These are phyloP conservation scores for Saccharomyces hybrid DNA, from an alignment of 1,139 yeast species.

Conservation along the genomic window DNA sequence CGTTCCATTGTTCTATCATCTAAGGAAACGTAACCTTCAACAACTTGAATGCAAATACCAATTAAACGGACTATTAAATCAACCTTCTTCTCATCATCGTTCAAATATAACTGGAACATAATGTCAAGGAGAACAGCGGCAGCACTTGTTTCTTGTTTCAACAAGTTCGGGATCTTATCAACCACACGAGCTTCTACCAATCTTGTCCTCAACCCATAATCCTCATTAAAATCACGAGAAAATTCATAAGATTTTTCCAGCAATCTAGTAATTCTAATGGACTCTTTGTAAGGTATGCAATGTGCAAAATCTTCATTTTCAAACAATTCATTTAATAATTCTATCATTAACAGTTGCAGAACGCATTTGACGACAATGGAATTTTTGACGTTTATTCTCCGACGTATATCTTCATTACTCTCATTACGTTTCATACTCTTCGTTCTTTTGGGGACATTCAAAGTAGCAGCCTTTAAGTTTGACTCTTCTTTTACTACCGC, in stretches of 20 bases:
- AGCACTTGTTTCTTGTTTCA: constrained; percentile 86
- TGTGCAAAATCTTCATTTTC: constrained; percentile 60
- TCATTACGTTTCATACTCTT: constrained; percentile 17
- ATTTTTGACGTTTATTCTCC: constrained; percentile 49
- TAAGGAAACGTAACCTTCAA: constrained; percentile 60
- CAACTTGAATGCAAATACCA: constrained; percentile 64
- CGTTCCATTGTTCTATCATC: constrained; percentile 74
- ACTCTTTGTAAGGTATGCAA: constrained; percentile 56
- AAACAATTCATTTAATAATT: constrained; percentile 72
- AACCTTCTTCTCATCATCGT: constrained; percentile 37
- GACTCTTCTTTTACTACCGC: not conserved
- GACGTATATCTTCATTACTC: constrained; percentile 30
- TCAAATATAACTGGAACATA: constrained; percentile 73
- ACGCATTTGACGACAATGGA: constrained; percentile 89
- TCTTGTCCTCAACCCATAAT: constrained; percentile 76
- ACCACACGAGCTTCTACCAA: constrained; percentile 90
- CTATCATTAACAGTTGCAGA: constrained; percentile 81
- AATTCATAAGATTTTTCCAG: constrained; percentile 68
- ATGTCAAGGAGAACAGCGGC: constrained; percentile 81
- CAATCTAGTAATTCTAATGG: constrained; percentile 52
- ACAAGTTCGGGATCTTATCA: constrained; percentile 82
- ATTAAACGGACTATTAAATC: constrained; percentile 49
- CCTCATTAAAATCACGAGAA: constrained; percentile 81
- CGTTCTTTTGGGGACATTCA: constrained; percentile 7
- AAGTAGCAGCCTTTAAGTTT: not conserved